Base-by-base conservation (phyloP, 768 basidiomycete species). In the Naganishia antarctica region DNA sequence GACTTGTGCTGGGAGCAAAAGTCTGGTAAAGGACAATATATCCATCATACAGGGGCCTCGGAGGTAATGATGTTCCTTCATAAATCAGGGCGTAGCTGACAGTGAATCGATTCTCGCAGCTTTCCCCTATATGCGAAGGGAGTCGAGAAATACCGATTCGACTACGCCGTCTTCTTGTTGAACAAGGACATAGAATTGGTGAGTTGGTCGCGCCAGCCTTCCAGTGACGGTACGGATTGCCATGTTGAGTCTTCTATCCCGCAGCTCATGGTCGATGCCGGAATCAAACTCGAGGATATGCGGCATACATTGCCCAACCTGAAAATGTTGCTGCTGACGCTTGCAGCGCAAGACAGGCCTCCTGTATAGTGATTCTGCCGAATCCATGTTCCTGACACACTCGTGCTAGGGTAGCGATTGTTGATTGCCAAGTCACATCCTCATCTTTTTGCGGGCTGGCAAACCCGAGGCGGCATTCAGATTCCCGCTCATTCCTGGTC, bases 131-230 rank as follows among this genome's bases (percentile, higher is more conserved):
- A 91, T 77, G 87, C 90, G 0, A 89, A 85, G 79, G 92, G 93
- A 4, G 93, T 97, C 64, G 96, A 98, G 74, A 88, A 87, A 45
- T 98, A 97, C 78, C 83, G 96, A 26, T 99, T 94, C 72, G 94
- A 98, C 77, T 99, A 98, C 80, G 96, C 87, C 3, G 94, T 98
- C 4, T 98, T 92, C 77, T 79, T 99, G 44, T 81, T 98, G 32
- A 99, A 99, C 80, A 99, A 98, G 78, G 83, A 99, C 77, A 92
- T 99, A 69, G 94, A 99, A 80, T 82, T 92, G 84, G 92, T 93
- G 68, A 66, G 82, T 69, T 8, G 31, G 45, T 57, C 18, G n/a
- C n/a, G n/a, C n/a, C n/a, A n/a, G n/a, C n/a, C n/a, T n/a, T n/a
- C n/a, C n/a, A n/a, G n/a, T n/a, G n/a, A n/a, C n/a, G n/a, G 47